Conservation (phyloP, 1,284 basidiomycete genomes). For the Rugosomyces carneus region DNA sequence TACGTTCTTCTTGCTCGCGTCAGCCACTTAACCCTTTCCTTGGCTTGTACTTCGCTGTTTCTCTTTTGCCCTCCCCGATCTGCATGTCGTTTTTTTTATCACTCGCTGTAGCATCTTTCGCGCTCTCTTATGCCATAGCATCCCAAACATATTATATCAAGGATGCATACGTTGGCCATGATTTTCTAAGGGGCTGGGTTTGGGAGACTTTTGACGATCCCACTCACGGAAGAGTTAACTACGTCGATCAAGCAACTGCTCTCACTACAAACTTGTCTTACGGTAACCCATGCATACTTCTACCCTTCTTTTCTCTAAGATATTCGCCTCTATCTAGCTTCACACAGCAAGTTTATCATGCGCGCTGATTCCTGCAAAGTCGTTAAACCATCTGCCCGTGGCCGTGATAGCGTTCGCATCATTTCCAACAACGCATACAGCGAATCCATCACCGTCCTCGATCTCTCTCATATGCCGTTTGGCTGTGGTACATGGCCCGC, state of each 20-base stretch:
- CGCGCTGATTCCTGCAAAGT: slow-evolving; percentile 36
- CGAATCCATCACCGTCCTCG: slow-evolving; percentile 42
- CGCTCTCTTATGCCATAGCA: neutral
- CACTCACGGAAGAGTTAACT: slow-evolving; percentile 52
- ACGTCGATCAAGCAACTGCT: slow-evolving; percentile 36
- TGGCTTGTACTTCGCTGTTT: no score
- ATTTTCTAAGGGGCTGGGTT: slow-evolving; percentile 39
- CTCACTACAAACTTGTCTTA: slow-evolving; percentile 33
- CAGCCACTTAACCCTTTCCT: neutral
- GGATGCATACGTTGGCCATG: slow-evolving; percentile 32
- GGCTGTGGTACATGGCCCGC: slow-evolving; percentile 61
- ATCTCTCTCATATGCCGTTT: slow-evolving; percentile 49
- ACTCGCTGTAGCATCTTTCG: slow-evolving; percentile 5
- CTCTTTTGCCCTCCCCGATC: neutral
- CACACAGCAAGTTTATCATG: slow-evolving; percentile 42
- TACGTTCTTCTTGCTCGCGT: no score
- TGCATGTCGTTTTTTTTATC: slow-evolving; percentile 1
- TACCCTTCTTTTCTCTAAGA: neutral
- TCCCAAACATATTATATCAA: slow-evolving; percentile 20
- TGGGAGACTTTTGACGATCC: slow-evolving; percentile 48
- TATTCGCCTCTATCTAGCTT: slow-evolving; percentile 21
- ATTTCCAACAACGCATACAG: slow-evolving; percentile 35
- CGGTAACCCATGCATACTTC: slow-evolving; percentile 20
- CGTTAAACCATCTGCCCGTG: slow-evolving; percentile 30
- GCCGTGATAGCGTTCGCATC: slow-evolving; percentile 49